A percentile compares a stretch with the other conserved stretches of the same genome.
Evolutionary conservation across 345 rosid species (phyloP).

Genomic region (Camelina neglecta): DNA sequence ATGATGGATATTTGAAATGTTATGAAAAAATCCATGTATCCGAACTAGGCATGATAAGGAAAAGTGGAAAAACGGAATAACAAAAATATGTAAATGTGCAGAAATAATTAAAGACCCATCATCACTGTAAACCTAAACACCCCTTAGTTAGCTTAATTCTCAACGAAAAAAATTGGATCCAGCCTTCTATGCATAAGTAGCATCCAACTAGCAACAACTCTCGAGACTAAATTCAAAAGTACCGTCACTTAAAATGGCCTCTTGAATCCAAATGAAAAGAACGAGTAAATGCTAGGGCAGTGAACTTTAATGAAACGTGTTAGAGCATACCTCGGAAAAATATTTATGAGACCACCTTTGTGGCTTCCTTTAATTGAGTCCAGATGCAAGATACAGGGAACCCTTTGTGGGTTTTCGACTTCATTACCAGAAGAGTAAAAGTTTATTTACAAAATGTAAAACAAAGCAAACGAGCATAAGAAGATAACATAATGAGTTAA

Average conservation of each 20-base stretch:
- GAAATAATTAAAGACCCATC: neutral
- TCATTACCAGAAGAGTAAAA: slow-evolving; percentile 54
- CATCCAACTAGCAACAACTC: slow-evolving; percentile 11
- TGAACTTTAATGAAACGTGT: slow-evolving; percentile 13
- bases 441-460: slow-evolving; percentile 10
- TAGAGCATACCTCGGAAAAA: slow-evolving; percentile 73
- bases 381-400: slow-evolving; percentile 93
- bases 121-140: slow-evolving; percentile 23
- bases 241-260: slow-evolving; percentile 4
- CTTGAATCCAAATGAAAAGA: slow-evolving; percentile 16
- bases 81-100: neutral
- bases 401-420: slow-evolving; percentile 48
- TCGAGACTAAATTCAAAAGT: neutral
- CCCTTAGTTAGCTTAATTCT: slow-evolving; percentile 3
- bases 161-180: neutral
- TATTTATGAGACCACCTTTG: slow-evolving; percentile 73
- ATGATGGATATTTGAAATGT: slow-evolving; percentile 8
- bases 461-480: slow-evolving; percentile 21
- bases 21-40: neutral
- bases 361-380: slow-evolving; percentile 97
- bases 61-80: too few species aligned
- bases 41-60: too few species aligned
- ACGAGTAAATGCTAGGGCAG: slow-evolving; percentile 19
- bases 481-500: slow-evolving; percentile 13
- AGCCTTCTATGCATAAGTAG: slow-evolving; percentile 18